Evolutionary conservation across 495 filamentous ascomycete genomes (phyloP).

Genomic region (Cairneyella variabilis): DNA sequence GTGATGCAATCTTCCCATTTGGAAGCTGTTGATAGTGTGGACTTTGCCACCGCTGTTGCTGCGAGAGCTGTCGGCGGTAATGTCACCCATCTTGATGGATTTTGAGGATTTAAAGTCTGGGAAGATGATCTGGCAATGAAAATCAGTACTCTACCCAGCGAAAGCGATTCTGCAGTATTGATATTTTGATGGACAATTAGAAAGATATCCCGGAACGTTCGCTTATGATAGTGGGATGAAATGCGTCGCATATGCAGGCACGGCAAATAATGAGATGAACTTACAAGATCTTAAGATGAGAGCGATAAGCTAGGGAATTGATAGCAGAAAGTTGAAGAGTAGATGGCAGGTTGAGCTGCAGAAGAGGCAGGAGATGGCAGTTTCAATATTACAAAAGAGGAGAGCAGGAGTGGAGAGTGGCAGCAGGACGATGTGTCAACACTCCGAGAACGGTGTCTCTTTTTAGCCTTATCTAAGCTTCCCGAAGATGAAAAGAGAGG

Average conservation of each 20-base stretch:
- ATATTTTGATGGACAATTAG: conserved; percentile 3
- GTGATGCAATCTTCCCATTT: conserved; percentile 66
- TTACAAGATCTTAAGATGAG: conserved; percentile 1
- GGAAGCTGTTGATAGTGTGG: conserved; percentile 27
- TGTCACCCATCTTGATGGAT: conserved; percentile 12
- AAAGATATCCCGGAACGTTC: conserved; percentile 3
- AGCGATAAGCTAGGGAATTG: background rate
- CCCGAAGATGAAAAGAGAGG: background rate
- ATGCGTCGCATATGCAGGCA: too few relatives aligned
- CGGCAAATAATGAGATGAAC: background rate
- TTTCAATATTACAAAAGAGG: conserved; percentile 1
- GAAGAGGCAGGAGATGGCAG: conserved; percentile 5
- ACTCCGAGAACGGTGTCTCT: conserved; percentile 17
- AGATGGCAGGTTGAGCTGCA: background rate
- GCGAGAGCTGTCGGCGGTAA: conserved; percentile 5
- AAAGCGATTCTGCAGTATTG: background rate
- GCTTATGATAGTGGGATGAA: conserved; percentile 18
- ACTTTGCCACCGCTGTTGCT: conserved; percentile 12
- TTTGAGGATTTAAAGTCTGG: background rate
- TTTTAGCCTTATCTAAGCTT: conserved; percentile 11
- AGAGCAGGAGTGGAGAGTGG: conserved; percentile 1
- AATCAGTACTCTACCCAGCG: conserved; percentile 2
- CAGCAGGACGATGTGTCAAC: conserved; percentile 6
- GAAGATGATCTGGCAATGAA: conserved; percentile 1
- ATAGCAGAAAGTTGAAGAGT: background rate